Evolutionary conservation across 2,329 filamentous ascomycete species (phyloP), one percentile per base, ranked within the genome.

Genomic region (Talaromyces sp.): DNA sequence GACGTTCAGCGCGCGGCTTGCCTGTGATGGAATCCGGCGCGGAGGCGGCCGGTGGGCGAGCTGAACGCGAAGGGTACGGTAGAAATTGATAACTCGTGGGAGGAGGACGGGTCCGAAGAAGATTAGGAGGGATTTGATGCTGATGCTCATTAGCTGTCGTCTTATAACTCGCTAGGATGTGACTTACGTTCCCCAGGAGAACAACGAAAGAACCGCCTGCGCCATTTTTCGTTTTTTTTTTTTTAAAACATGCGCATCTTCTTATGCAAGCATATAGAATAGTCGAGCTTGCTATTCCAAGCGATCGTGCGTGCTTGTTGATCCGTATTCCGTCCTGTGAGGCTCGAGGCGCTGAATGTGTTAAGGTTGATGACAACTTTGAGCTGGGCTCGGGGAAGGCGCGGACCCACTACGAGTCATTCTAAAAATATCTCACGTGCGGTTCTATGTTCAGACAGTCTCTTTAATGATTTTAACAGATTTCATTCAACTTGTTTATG

Each of bases 1-100:
- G 67, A 85, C 69, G 61, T 81, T 81, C 52, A 81, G 67, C 7
- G 77, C 76, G 33, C 73, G 73, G 39, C 68, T 63, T 27, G 77
- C 72, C 33, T 69, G 67, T 13, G 68, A 52, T 4, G 76, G 72
- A 1, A 78, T 65, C 25, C 75, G 72, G 19, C 74, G 69, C 1
- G 76, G 74, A 30, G 74, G 70, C 9, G 75, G 77, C 22, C 73
- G 72, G 58, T 67, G 70, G n/a, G 71, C 64, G 59, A 75, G 64
- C 15, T 73, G 69, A 33, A 70, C 69, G 51, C 72, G 72, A 15
- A 75, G 60, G 33, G 66, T 68, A 56, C 75, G 75, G 58, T 76
- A 75, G 63, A 73, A 72, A 52, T 69, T 73, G 61, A 78, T 71
- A 19, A 72, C 62, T 13, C 74, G 73, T 32, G 76, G 77, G 39